phyloP scores from a whole-genome alignment of 1,284 basidiomycete genomes.

The Phellinidium pouzarii region DNA sequence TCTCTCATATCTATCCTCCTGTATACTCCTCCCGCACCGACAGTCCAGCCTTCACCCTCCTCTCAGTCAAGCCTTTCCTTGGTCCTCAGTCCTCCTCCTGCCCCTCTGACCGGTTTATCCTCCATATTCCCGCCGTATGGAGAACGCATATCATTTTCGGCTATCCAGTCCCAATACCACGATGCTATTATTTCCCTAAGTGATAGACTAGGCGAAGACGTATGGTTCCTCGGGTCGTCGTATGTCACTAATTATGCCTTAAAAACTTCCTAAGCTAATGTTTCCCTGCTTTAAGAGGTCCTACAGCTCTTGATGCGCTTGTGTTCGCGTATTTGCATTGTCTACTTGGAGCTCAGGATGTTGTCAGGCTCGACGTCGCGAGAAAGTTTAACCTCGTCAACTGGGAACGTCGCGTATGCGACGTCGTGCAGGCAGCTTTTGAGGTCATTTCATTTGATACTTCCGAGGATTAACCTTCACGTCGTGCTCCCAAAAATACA shows the following conservation, averaged over 20 bases:
- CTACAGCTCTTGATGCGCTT: constrained; percentile 73
- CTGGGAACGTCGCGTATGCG: constrained; percentile 65
- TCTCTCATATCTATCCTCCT: constrained; percentile 31
- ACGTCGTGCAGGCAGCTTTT: constrained; percentile 48
- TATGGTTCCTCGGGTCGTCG: constrained; percentile 73
- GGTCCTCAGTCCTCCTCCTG: constrained; percentile 50
- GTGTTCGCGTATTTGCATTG: constrained; percentile 71
- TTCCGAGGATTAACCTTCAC: no score
- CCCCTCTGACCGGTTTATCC: constrained; percentile 60
- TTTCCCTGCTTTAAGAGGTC: constrained; percentile 43
- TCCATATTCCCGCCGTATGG: constrained; percentile 57
- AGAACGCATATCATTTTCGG: constrained; percentile 40
- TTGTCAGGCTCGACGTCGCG: constrained; percentile 53
- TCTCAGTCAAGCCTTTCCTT: constrained; percentile 21
- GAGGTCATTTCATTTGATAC: constrained; percentile 11
- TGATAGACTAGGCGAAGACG: constrained; percentile 63
- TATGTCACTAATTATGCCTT: constrained; percentile 31
- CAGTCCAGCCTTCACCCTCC: constrained; percentile 22
- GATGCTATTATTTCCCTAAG: constrained; percentile 67
- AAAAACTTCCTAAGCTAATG: constrained; percentile 10
- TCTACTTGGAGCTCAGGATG: constrained; percentile 46
- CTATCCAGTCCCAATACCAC: constrained; percentile 52
- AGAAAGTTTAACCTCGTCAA: constrained; percentile 65
- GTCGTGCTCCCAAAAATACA: no score
- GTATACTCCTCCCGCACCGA: constrained; percentile 30